Conservation (phyloP, 768 basidiomycete genomes). For the Rhizopogon vinicolor region DNA sequence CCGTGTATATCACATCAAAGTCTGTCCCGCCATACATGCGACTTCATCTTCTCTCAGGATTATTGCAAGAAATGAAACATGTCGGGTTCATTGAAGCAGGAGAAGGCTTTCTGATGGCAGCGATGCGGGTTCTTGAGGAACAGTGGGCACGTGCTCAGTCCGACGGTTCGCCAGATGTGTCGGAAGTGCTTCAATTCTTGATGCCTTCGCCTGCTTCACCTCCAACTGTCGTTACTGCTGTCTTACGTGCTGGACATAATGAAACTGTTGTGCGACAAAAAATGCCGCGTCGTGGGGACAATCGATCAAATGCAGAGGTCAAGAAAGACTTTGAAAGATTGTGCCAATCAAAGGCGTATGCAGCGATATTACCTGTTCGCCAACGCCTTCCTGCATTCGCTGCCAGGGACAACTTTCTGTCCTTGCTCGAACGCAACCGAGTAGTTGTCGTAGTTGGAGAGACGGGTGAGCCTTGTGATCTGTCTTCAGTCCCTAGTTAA, state of each 20-base stretch:
- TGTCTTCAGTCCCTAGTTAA: slow-evolving; percentile 2
- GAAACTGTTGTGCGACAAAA: slow-evolving; percentile 14
- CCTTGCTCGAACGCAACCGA: slow-evolving; percentile 48
- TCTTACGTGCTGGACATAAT: slow-evolving; percentile 8
- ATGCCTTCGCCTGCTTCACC: slow-evolving; percentile 27
- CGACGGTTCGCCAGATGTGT: slow-evolving; percentile 73
- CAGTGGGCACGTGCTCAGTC: slow-evolving; percentile 64
- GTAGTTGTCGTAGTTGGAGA: slow-evolving; percentile 88
- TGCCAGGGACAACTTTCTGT: slow-evolving; percentile 58
- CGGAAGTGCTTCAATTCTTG: slow-evolving; percentile 59
- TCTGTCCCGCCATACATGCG: slow-evolving; percentile 76
- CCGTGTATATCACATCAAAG: slow-evolving; percentile 71
- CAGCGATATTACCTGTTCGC: slow-evolving; percentile 50
- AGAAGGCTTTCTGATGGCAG: slow-evolving; percentile 69
- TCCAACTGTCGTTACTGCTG: slow-evolving; percentile 5
- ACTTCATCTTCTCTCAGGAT: slow-evolving; percentile 68
- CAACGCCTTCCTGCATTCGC: slow-evolving; percentile 73
- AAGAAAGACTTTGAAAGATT: slow-evolving; percentile 48
- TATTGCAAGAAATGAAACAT: slow-evolving; percentile 53
- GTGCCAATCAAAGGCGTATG: slow-evolving; percentile 44
- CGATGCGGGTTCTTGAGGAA: slow-evolving; percentile 66
- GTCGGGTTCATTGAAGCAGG: slow-evolving; percentile 57
- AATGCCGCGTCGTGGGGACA: slow-evolving; percentile 25
- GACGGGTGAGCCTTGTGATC: slow-evolving; percentile 48
- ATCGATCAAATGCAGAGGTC: slow-evolving; percentile 44